Evolutionary conservation across 1,139 yeast species (phyloP).

Genomic region (Candida sojae): DNA sequence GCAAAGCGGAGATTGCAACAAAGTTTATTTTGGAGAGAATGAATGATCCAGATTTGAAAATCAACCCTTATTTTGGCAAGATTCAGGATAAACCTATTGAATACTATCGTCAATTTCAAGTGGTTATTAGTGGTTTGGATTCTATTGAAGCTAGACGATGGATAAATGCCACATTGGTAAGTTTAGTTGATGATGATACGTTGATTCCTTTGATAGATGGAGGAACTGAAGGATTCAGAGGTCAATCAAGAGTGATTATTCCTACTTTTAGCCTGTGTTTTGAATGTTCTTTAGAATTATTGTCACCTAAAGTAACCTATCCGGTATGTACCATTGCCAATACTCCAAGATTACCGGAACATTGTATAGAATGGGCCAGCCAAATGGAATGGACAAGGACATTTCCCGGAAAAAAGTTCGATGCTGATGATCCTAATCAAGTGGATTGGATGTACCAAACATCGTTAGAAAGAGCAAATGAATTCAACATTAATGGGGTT

Average conservation of each 20-base stretch:
- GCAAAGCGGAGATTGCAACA: conserved; percentile 84
- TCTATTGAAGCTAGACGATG: conserved; percentile 89
- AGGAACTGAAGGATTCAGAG: conserved; percentile 94
- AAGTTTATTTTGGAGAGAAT: conserved; percentile 53
- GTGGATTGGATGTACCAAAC: conserved; percentile 63
- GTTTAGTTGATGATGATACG: conserved; percentile 55
- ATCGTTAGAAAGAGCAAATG: conserved; percentile 60
- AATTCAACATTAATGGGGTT: conserved; percentile 72
- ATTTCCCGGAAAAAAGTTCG: conserved; percentile 51
- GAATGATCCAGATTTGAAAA: conserved; percentile 40
- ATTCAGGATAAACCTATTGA: conserved; percentile 71
- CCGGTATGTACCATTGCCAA: conserved; percentile 96
- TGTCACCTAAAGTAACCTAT: conserved; percentile 68
- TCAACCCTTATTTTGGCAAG: conserved; percentile 61
- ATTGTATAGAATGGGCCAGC: conserved; percentile 91
- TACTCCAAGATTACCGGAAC: conserved; percentile 92
- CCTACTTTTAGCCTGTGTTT: conserved; percentile 89
- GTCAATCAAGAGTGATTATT: conserved; percentile 84
- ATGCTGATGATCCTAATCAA: conserved; percentile 70
- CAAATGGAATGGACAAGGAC: conserved; percentile 71
- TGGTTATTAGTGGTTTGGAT: conserved; percentile 87
- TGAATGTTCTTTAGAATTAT: conserved; percentile 84
- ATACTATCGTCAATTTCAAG: conserved; percentile 68
- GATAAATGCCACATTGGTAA: conserved; percentile 77
- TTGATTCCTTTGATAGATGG: conserved; percentile 90